A percentile compares a stretch with the other conserved stretches of the same genome.
Evolutionary conservation across 495 filamentous ascomycete genomes (phyloP).

Genomic region (Chaetomidium leptoderma): DNA sequence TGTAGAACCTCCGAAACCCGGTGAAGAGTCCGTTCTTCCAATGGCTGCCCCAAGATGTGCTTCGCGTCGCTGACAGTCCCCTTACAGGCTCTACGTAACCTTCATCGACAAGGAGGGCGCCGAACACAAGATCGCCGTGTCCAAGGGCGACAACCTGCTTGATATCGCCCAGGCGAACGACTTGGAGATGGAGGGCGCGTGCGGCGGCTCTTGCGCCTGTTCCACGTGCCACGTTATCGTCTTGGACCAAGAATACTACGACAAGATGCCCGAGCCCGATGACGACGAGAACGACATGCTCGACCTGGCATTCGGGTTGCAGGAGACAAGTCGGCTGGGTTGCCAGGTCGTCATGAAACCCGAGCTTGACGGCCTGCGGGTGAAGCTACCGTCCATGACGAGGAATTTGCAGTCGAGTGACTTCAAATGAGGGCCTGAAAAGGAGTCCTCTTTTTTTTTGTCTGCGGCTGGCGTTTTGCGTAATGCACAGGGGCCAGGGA

Average conservation of each 20-base stretch:
- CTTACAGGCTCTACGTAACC: conserved; percentile 82
- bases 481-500: conserved; percentile 10
- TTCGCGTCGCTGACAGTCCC: conserved; percentile 7
- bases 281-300: conserved; percentile 99
- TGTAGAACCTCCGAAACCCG: conserved; percentile 75
- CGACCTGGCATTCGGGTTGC: conserved; percentile 91
- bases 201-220: conserved; percentile 92
- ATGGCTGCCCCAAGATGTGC: neutral
- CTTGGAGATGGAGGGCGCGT: conserved; percentile 97
- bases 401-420: conserved; percentile 94
- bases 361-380: conserved; percentile 79
- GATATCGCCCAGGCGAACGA: conserved; percentile 94
- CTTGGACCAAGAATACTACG: conserved; percentile 74
- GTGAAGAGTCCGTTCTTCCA: conserved; percentile 72
- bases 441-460: neutral
- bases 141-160: conserved; percentile 83
- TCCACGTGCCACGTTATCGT: conserved; percentile 98
- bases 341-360: conserved; percentile 92
- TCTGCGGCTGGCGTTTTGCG: conserved; percentile 20
- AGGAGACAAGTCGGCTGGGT: conserved; percentile 91
- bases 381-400: conserved; percentile 87
- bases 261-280: conserved; percentile 84
- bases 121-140: conserved; percentile 69
- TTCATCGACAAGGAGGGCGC: conserved; percentile 92
- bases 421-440: conserved; percentile 50